These are phyloP conservation scores for Phytophthora macrochlamydospora DNA, from an alignment of 352 stramenopile genomes.

Conservation along the genomic window DNA sequence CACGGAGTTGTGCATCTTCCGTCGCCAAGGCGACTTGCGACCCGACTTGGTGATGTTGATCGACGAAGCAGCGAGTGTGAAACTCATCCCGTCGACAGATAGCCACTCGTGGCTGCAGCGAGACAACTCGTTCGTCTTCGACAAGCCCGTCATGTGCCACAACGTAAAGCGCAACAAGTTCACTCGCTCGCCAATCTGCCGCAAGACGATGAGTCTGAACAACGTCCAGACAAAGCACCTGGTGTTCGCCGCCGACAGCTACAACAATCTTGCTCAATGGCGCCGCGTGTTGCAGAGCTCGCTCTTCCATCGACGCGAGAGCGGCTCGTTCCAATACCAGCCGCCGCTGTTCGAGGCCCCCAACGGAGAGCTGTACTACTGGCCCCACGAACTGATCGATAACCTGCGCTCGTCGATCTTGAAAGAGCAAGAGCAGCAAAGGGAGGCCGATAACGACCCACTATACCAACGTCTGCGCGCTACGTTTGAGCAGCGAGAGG, in stretches of 20 bases:
- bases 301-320: conserved; percentile 25
- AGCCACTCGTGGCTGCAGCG: conserved; percentile 45
- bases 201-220: conserved; percentile 48
- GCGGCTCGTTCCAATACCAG: conserved; percentile 16
- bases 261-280: conserved; percentile 43
- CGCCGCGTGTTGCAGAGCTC: conserved; percentile 36
- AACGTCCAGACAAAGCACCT: conserved; percentile 40
- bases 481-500: conserved; percentile 19
- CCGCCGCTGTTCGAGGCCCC: conserved; percentile 29
- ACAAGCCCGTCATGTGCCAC: conserved; percentile 50
- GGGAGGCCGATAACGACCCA: conserved; percentile 26
- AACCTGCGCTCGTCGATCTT: conserved; percentile 38
- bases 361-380: conserved; percentile 48
- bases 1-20: conserved; percentile 67
- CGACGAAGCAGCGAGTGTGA: conserved; percentile 34
- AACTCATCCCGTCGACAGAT: conserved; percentile 31
- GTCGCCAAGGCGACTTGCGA: conserved; percentile 27
- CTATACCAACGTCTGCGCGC: conserved; percentile 31
- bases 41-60: conserved; percentile 44
- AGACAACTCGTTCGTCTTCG: conserved; percentile 49
- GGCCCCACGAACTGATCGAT: conserved; percentile 42
- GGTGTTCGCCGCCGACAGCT: conserved; percentile 50
- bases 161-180: conserved; percentile 35
- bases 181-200: conserved; percentile 44
- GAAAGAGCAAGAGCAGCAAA: conserved; percentile 27